phyloP scores from a whole-genome alignment of 306 rosid genomes.

The Vachellia pachyceras region DNA sequence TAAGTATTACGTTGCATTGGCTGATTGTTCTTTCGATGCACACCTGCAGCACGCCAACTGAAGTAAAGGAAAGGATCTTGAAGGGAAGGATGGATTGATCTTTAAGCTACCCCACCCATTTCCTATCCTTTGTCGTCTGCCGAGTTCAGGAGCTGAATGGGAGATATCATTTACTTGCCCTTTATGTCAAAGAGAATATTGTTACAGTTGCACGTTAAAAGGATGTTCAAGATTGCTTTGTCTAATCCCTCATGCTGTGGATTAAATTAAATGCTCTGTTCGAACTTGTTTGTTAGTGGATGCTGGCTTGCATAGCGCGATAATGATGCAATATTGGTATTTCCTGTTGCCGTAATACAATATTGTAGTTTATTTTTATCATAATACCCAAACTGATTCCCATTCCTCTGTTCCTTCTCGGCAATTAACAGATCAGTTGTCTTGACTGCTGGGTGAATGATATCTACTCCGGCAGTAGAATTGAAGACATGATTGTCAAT shows the following conservation, averaged over 20 bases:
- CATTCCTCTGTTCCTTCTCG: neutral
- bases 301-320: conserved; percentile 8
- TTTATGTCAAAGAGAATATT: conserved; percentile 19
- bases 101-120: neutral
- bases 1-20: conserved; percentile 5
- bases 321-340: conserved; percentile 11
- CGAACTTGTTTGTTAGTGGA: conserved; percentile 20
- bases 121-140: conserved; percentile 30
- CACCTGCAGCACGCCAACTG: conserved; percentile 83
- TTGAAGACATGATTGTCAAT: no score
- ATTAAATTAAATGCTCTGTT: conserved; percentile 15
- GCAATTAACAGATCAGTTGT: neutral
- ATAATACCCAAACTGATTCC: neutral
- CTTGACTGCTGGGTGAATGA: no score
- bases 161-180: conserved; percentile 25
- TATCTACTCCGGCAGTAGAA: no score
- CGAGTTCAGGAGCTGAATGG: conserved; percentile 25
- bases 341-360: neutral
- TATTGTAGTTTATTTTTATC: neutral
- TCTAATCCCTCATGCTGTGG: conserved; percentile 29
- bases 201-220: conserved; percentile 26
- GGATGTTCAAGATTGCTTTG: neutral
- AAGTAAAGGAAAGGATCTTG: conserved; percentile 90
- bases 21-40: conserved; percentile 27
- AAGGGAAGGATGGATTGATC: conserved; percentile 95